A percentile compares a stretch with the other conserved stretches of the same genome.
These are phyloP conservation scores for Rhizophagus clarus DNA, from an alignment of 192 early-diverging fungal genomes.

Conservation along the genomic window DNA sequence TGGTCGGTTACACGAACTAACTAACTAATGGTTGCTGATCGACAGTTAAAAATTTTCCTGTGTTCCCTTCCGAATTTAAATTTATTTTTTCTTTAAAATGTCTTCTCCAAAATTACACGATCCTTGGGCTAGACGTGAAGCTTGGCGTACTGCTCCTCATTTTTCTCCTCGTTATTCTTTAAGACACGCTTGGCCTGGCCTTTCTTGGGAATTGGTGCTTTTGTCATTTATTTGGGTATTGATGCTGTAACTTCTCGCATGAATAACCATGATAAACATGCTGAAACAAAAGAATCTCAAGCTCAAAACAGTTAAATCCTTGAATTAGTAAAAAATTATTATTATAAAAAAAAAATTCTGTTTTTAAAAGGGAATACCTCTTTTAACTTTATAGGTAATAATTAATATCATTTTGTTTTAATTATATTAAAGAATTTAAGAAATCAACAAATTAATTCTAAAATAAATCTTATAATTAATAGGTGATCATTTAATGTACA, in stretches of 20 bases:
- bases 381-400: background rate
- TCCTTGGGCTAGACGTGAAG: slow-evolving; percentile 72
- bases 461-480: too few relatives aligned
- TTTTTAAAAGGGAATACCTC: too few relatives aligned
- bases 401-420: background rate
- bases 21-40: too few relatives aligned
- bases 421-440: too few relatives aligned
- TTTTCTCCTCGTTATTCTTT: slow-evolving; percentile 58
- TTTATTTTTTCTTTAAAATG: background rate
- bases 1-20: too few relatives aligned
- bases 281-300: background rate
- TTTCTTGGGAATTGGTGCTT: slow-evolving; percentile 67
- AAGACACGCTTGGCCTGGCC: slow-evolving; percentile 64
- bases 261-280: background rate
- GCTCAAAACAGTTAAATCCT: background rate
- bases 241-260: slow-evolving; percentile 36
- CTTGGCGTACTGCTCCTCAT: slow-evolving; percentile 67
- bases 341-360: background rate
- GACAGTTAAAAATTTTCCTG: too few relatives aligned
- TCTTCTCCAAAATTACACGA: slow-evolving; percentile 48
- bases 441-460: too few relatives aligned
- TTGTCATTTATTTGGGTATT: slow-evolving; percentile 61
- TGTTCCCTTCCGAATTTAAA: too few relatives aligned
- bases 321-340: background rate
- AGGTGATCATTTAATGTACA: too few relatives aligned